Evolutionary conservation across 2,329 filamentous ascomycete genomes (phyloP), one percentile per base, ranked within the genome.

Genomic region (Triangularia setosa): DNA sequence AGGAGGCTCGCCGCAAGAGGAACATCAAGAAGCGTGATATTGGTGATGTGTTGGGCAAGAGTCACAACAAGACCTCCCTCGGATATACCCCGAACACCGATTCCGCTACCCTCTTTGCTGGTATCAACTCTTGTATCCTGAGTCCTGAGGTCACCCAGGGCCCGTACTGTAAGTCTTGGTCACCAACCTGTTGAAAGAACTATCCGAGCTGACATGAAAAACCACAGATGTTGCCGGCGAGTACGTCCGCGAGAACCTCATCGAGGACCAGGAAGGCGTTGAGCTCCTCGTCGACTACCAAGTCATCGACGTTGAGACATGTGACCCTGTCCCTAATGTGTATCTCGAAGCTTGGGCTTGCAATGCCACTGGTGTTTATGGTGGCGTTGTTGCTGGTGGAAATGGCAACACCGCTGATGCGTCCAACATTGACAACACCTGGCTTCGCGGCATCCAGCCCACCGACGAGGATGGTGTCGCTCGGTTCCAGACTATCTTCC

Each of bases 131-230:
- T 18, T 85, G 83, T 66, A 74, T 84, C 25, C 74, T 85, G 27
- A 80, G 77, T n/a, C 81, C 82, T 0, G 83, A 85, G 70, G 79
- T 80, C 21, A 84, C 79, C 2, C 76, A 84, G 70, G 83, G 83
- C 0, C 83, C 83, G 21, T 86, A 84, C 75, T 86, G 76, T 75
- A 69, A 67, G 74, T 65, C 9, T 30, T 18, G 12, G 23, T 28
- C n/a, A 12, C 18, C 55, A 27, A 33, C 11, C 12, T 18, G 6
- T 55, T 28, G 21, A 9, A 21, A 18, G n/a, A 21, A 6, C 11
- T 9, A 48, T 48, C 7, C n/a, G 6, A 18, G 18, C 40, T 48
- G 40, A 48, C 40, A 9, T n/a, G 6, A 40, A n/a, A 16, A 40
- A 40, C 18, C n/a, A 18, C 16, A 75, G 72, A 79, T 66, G 78